Conservation (phyloP, 2,329 filamentous ascomycete genomes). For the Diaporthe nobilis region DNA sequence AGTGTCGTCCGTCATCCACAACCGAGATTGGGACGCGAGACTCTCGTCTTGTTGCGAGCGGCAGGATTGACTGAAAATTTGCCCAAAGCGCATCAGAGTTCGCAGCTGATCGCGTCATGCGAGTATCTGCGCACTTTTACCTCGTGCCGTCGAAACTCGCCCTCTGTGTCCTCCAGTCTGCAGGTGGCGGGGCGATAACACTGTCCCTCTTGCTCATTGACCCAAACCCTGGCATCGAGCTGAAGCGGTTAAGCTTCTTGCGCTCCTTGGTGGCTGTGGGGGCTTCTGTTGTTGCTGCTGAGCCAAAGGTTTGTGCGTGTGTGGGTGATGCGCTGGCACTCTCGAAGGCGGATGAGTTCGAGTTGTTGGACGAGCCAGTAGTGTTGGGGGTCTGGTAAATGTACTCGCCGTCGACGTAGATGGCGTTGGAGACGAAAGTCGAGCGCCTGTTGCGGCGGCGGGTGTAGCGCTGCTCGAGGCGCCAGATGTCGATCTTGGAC, state of each 20-base stretch:
- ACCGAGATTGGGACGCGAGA: slow-evolving; percentile 17
- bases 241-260: slow-evolving; percentile 69
- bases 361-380: slow-evolving; percentile 69
- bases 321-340: slow-evolving; percentile 52
- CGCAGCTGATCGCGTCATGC: slow-evolving; percentile 29
- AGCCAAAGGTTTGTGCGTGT: slow-evolving; percentile 48
- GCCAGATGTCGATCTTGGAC: slow-evolving; percentile 88
- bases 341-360: slow-evolving; percentile 53
- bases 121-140: not conserved
- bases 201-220: slow-evolving; percentile 55
- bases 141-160: slow-evolving; percentile 42
- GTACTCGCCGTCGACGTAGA: slow-evolving; percentile 97
- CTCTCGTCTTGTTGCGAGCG: slow-evolving; percentile 2
- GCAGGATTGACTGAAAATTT: not conserved
- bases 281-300: slow-evolving; percentile 43
- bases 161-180: slow-evolving; percentile 59
- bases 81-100: not conserved
- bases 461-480: slow-evolving; percentile 95
- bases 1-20: slow-evolving; percentile 4
- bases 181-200: slow-evolving; percentile 46
- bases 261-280: slow-evolving; percentile 53
- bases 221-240: slow-evolving; percentile 69
- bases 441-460: slow-evolving; percentile 88
- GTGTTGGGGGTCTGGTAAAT: slow-evolving; percentile 78
- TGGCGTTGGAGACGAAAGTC: slow-evolving; percentile 88